Percentiles rank a stretch among this genome's conserved stretches.
Evolutionary conservation across 345 rosid species (phyloP).

Genomic region (Geranium rotundifolium): DNA sequence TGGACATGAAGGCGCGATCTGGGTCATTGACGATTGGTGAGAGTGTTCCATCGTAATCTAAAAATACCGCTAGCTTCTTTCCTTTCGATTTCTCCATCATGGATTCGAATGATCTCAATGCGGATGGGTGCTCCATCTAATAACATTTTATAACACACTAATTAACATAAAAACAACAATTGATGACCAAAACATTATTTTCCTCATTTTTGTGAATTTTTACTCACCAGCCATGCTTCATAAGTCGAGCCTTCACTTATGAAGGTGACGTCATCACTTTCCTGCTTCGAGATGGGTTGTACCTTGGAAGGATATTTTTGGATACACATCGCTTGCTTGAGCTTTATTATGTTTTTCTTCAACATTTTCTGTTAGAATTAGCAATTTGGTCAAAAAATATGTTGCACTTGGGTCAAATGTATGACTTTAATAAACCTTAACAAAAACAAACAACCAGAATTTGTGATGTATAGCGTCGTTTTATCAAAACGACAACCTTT

Average conservation of each 20-base stretch:
- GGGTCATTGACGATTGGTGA: constrained; percentile 45
- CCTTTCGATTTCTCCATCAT: constrained; percentile 19
- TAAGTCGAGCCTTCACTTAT: not conserved
- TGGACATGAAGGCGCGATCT: constrained; percentile 27
- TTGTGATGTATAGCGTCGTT: no score
- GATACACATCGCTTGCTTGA: not conserved
- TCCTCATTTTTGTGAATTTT: no score
- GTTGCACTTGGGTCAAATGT: no score
- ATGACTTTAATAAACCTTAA: no score
- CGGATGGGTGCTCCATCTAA: constrained; percentile 36
- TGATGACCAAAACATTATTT: no score
- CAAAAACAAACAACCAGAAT: no score
- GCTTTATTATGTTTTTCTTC: not conserved
- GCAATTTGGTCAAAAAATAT: no score
- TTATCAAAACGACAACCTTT: no score
- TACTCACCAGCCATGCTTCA: not conserved
- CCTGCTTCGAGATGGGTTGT: not conserved
- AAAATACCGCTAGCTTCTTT: constrained; percentile 33
- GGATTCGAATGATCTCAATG: constrained; percentile 17
- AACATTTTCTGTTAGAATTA: not conserved
- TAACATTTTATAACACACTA: no score
- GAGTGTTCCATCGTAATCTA: constrained; percentile 51
- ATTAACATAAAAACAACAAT: no score
- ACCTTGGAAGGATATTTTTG: not conserved
- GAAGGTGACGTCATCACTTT: no score